Evolutionary conservation across 305 asterid genomes (phyloP).

Genomic region (Fraxinus sp.): DNA sequence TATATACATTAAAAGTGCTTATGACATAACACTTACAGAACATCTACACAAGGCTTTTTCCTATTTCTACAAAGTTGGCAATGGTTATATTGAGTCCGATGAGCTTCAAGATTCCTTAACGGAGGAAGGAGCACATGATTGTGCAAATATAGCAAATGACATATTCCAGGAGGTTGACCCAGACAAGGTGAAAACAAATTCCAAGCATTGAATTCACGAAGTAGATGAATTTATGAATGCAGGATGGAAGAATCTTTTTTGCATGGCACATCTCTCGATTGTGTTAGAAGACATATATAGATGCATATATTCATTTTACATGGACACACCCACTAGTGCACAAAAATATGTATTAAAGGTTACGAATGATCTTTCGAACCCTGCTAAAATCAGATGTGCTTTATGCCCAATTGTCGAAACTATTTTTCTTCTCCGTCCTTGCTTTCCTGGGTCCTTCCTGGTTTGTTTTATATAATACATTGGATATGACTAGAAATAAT

Average conservation of each 20-base stretch:
- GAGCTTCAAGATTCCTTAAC: slow-evolving; percentile 72
- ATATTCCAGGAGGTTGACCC: no score
- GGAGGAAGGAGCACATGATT: slow-evolving; percentile 78
- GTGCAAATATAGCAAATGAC: slow-evolving; percentile 70
- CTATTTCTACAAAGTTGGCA: slow-evolving; percentile 72
- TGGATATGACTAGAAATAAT: background rate
- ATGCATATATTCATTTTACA: background rate
- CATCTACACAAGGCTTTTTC: slow-evolving; percentile 85
- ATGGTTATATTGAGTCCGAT: slow-evolving; percentile 73
- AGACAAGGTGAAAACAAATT: no score
- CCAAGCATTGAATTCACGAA: no score
- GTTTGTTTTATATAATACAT: no score
- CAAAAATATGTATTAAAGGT: background rate
- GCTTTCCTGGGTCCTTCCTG: background rate
- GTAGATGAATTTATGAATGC: no score
- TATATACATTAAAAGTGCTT: no score
- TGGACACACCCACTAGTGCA: background rate
- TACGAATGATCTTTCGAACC: background rate
- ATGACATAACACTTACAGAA: no score
- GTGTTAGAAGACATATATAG: no score
- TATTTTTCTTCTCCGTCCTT: background rate
- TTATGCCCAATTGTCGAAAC: background rate
- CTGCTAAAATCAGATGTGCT: background rate
- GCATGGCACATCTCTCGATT: no score
- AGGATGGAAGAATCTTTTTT: no score